Base-by-base conservation (phyloP, 2,329 filamentous ascomycete species). In the Hortaea werneckii region DNA sequence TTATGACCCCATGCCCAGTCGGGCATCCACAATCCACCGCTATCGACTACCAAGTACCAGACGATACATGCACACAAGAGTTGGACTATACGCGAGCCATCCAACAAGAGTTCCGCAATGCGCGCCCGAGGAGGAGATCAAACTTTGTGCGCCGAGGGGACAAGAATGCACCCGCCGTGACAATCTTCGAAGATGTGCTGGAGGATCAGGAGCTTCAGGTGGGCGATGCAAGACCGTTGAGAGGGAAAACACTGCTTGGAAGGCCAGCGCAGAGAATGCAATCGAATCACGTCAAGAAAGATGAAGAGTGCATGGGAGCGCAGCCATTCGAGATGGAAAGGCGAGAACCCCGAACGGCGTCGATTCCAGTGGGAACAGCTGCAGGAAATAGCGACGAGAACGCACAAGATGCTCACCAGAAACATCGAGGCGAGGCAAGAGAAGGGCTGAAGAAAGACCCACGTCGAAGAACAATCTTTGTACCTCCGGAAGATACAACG, bases 401-500 rank as follows among this genome's bases (percentile, higher is more conserved):
- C 9, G 32, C 8, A 35, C 9, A 9, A 35, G 32, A 35, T 4
- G 32, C 8, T 9, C 9, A 35, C 10, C 37, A 13, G 37, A 39
- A 13, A 39, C 10, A 35, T 9, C 8, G n/a, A 35, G 32, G n/a
- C 9, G n/a, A 35, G 32, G 37, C 30, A 13, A 26, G 27, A 27
- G 29, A 26, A n/a, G 41, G 35, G 42, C 13, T 44, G 37, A 53
- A 54, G 42, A 72, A 71, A 53, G 65, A 71, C 12, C 62, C 65
- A 4, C 63, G 71, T 44, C 61, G 71, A 47, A 62, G 69, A 47
- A 75, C 71, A 2, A 75, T 75, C 40, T 75, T 72, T 53, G 65
- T 74, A 9, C 72, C 72, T 8, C 65, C 67, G 2, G 72, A 75
- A 29, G 71, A 75, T 46, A 76, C 72, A 5, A 72, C 71, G 1